Evolutionary conservation across 805 yeast species (phyloP), one percentile per base, ranked within the genome.

Genomic region (Nakazawaea sp.): DNA sequence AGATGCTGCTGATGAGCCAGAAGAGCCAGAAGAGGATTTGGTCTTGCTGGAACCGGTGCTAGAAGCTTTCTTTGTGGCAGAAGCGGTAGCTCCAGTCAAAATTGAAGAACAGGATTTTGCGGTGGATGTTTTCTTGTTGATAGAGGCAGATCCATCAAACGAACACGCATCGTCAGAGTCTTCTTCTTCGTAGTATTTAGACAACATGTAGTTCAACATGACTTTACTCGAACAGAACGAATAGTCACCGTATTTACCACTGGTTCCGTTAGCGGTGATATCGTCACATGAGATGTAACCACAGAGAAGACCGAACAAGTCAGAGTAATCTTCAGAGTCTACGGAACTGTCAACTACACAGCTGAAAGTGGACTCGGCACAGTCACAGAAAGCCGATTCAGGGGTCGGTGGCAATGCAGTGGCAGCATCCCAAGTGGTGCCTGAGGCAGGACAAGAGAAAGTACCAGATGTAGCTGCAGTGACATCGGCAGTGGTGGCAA

Each of bases 321-420:
- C 75, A 40, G 70, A 66, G 56, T 82, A 83, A 50, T 81, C 80
- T 3, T 68, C 68, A 12, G 51, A 48, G 42, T 62, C 66, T 42
- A 81, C 83, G 45, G 61, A 65, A 43, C 64, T 73, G 25, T 62
- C 46, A 39, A 83, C 72, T 44, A 79, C 81, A 73, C 94, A 83
- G 17, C 58, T 36, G 47, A 71, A 63, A 10, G 87, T 61, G 19
- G 50, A 48, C 25, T 68, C 52, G 64, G 81, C 65, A 67, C 94
- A 83, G 43, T 69, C 62, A 68, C 92, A 83, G 39, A 72, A 64
- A 32, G 56, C 68, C 35, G 68, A 55, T 51, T 81, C 70, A 46
- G 94, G 94, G 36, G 87, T 78, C 59, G 92, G 94, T 51, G 94
- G 94, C 53, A 83, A 67, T 23, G 52, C 59, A n/a, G 80, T 67